Percentiles rank a stretch among this genome's conserved stretches.
Conservation (phyloP, 2,329 filamentous ascomycete species). For the Talaromyces sp. region DNA sequence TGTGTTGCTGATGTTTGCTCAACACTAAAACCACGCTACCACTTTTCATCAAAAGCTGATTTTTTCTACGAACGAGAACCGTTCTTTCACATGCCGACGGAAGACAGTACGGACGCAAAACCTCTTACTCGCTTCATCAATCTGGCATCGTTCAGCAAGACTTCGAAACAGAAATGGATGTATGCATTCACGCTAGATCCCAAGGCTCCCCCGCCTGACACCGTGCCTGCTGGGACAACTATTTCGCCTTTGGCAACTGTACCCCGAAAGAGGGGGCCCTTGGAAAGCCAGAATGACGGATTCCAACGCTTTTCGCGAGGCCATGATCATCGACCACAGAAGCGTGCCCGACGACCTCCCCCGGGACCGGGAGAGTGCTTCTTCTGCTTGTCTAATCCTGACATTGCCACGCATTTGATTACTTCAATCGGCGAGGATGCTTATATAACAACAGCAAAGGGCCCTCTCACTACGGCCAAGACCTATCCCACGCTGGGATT, state of each 20-base stretch:
- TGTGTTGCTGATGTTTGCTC: constrained; percentile 74
- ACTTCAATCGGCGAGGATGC: constrained; percentile 80
- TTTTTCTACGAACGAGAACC: constrained; percentile 89
- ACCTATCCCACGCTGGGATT: constrained; percentile 71
- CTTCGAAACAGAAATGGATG: constrained; percentile 62
- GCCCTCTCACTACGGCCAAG: constrained; percentile 67
- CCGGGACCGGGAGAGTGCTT: constrained; percentile 76
- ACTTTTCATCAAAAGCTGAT: constrained; percentile 66
- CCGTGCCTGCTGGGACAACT: constrained; percentile 66
- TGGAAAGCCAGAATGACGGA: constrained; percentile 30
- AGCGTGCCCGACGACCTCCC: constrained; percentile 43
- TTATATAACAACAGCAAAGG: constrained; percentile 89
- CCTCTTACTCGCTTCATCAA: constrained; percentile 84
- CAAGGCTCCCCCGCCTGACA: constrained; percentile 53
- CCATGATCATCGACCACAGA: constrained; percentile 31
- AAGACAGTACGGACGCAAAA: constrained; percentile 50
- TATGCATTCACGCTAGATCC: constrained; percentile 63
- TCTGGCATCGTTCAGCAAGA: constrained; percentile 71
- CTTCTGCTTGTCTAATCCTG: constrained; percentile 89
- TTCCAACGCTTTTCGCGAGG: constrained; percentile 35
- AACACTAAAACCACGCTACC: constrained; percentile 81
- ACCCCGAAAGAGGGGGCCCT: constrained; percentile 54
- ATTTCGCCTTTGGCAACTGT: constrained; percentile 57
- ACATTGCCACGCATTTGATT: constrained; percentile 79
- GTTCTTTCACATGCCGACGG: constrained; percentile 64